Percentiles rank a stretch among this genome's conserved stretches.
These are phyloP conservation scores for Boletellus ananiceps DNA, from an alignment of 768 basidiomycete genomes.

Conservation along the genomic window DNA sequence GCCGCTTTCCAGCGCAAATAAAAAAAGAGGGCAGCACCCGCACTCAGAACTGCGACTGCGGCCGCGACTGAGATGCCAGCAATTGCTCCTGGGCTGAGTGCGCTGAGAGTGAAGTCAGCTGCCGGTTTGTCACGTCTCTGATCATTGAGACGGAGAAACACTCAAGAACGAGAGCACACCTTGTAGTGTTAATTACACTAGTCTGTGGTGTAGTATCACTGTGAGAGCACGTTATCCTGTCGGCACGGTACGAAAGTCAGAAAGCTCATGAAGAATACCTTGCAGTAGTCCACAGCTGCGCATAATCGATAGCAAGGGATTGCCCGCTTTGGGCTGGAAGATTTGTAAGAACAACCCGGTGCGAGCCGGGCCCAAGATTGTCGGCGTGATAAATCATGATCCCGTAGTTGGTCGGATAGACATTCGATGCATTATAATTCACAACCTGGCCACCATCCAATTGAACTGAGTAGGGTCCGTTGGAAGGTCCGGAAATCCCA, in stretches of 20 bases:
- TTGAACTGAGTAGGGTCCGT: constrained; percentile 34
- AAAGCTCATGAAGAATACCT: constrained; percentile 10
- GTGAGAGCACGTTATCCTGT: neutral
- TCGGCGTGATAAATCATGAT: constrained; percentile 33
- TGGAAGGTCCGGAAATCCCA: constrained; percentile 37
- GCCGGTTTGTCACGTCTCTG: neutral
- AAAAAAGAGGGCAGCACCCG: constrained; percentile 20
- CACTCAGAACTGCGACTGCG: constrained; percentile 10
- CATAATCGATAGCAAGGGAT: constrained; percentile 33
- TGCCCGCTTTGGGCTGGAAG: constrained; percentile 17
- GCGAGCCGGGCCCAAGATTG: constrained; percentile 37
- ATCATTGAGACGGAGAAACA: neutral
- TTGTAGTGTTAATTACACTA: neutral
- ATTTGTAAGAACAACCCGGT: constrained; percentile 36
- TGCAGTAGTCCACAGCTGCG: constrained; percentile 19
- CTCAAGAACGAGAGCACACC: neutral
- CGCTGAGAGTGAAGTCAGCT: constrained; percentile 5
- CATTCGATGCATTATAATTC: constrained; percentile 18
- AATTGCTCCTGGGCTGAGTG: constrained; percentile 21
- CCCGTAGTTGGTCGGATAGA: constrained; percentile 21
- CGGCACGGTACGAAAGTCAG: neutral
- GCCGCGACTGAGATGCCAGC: constrained; percentile 19
- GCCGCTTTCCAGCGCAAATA: constrained; percentile 28
- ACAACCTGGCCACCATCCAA: constrained; percentile 31
- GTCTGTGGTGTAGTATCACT: neutral